phyloP scores from a whole-genome alignment of 108 stramenopile genomes.

The Cyclotella kingstonii region DNA sequence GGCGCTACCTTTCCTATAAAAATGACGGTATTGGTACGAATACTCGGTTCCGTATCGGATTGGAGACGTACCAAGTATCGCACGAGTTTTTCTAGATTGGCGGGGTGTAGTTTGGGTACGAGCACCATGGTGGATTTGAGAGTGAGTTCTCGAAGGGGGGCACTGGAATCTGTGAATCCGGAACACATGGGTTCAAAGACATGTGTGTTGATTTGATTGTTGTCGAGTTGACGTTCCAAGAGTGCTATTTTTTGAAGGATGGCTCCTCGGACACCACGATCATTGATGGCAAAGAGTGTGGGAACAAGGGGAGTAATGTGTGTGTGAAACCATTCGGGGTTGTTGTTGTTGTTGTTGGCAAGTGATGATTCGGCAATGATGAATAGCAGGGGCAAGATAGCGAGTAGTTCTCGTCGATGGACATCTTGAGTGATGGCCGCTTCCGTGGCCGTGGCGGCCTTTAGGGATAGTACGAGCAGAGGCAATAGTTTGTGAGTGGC shows the following conservation, averaged over 20 bases:
- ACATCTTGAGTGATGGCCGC: constrained; percentile 71
- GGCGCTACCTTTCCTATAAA: constrained; percentile 83
- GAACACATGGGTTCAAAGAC: constrained; percentile 89
- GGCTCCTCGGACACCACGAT: constrained; percentile 82
- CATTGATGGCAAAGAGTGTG: constrained; percentile 73
- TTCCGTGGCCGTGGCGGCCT: constrained; percentile 54
- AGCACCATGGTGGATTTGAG: constrained; percentile 75
- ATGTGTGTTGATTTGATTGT: constrained; percentile 56
- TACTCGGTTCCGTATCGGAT: constrained; percentile 66
- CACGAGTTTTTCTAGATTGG: constrained; percentile 83
- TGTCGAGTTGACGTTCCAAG: constrained; percentile 59
- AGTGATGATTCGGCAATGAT: constrained; percentile 67
- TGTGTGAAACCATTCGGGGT: constrained; percentile 42
- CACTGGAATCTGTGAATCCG: constrained; percentile 81
- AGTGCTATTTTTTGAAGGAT: constrained; percentile 65
- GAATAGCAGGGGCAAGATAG: constrained; percentile 70
- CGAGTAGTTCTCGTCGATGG: constrained; percentile 74
- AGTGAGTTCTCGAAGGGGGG: constrained; percentile 81
- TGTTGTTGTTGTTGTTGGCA: constrained; percentile 8
- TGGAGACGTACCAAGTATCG: constrained; percentile 85
- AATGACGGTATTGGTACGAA: constrained; percentile 88
- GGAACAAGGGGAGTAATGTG: constrained; percentile 65
- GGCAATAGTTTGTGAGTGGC: constrained; percentile 74
- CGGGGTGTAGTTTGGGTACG: constrained; percentile 62
- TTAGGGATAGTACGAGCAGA: constrained; percentile 54